Evolutionary conservation across 2,329 filamentous ascomycete genomes (phyloP).

Genomic region (Aspergillus latus): DNA sequence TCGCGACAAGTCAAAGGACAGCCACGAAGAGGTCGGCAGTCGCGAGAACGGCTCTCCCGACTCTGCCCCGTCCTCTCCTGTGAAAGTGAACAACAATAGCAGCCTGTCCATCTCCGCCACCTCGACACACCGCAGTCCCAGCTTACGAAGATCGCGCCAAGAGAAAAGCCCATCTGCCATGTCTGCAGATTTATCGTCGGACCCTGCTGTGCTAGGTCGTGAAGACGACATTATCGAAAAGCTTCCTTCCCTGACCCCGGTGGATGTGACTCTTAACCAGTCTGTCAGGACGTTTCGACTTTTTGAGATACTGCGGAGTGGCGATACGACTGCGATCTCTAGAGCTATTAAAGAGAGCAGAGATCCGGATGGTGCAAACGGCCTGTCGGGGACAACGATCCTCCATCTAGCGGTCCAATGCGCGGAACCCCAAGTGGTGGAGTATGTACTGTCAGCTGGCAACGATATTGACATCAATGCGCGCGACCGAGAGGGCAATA

Average conservation of each 20-base stretch:
- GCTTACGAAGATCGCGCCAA: slow-evolving; percentile 30
- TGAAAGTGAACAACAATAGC: slow-evolving; percentile 19
- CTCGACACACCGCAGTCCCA: slow-evolving; percentile 30
- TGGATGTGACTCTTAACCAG: slow-evolving; percentile 70
- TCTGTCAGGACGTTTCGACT: slow-evolving; percentile 92
- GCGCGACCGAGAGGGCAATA: slow-evolving; percentile 91
- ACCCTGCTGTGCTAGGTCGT: slow-evolving; percentile 28
- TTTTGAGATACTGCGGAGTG: slow-evolving; percentile 86
- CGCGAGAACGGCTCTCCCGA: slow-evolving; percentile 28
- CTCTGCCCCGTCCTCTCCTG: slow-evolving; percentile 28
- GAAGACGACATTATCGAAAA: slow-evolving; percentile 7
- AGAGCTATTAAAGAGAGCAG: slow-evolving; percentile 67
- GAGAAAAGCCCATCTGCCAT: slow-evolving; percentile 25
- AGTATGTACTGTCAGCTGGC: slow-evolving; percentile 82
- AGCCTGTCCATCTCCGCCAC: slow-evolving; percentile 27
- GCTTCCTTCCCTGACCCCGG: slow-evolving; percentile 32
- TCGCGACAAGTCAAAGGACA: slow-evolving; percentile 52
- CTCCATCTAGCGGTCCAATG: slow-evolving; percentile 94
- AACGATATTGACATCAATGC: slow-evolving; percentile 80
- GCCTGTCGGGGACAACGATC: slow-evolving; percentile 72
- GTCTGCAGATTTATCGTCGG: slow-evolving; percentile 27
- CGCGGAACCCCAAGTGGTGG: slow-evolving; percentile 86
- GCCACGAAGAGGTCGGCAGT: slow-evolving; percentile 28
- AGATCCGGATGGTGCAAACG: slow-evolving; percentile 51
- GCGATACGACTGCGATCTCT: slow-evolving; percentile 86